Base-by-base conservation (phyloP, 805 yeast genomes). In the Ogataea minuta region DNA sequence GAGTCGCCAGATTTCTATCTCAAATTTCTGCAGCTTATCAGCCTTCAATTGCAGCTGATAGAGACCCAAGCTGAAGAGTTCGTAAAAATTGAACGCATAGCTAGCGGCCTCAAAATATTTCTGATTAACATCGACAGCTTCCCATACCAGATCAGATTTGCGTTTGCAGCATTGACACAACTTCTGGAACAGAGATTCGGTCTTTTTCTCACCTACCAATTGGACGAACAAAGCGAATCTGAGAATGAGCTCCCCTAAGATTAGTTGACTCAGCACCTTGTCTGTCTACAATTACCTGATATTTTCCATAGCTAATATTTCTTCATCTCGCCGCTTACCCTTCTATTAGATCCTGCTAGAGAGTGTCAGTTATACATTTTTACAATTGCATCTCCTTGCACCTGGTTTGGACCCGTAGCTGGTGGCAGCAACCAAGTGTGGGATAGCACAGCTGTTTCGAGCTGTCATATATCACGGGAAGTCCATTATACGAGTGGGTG, bases 31-130 rank as follows among this genome's bases (percentile, higher is more conserved):
- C 39, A 40, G 0, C 9, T 60, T 1, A 37, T 76, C 5, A 42
- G 41, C 4, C 11, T 36, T 0, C 81, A 77, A 49, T 48, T 78
- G 9, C 46, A 52, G 4, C 50, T 57, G 11, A 55, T 16, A 44
- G 70, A 7, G 78, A 79, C 1, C 54, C 41, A n/a, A 30, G 38
- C 29, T 44, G 45, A 41, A 6, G 41, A 30, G 7, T 27, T 52
- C 12, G 30, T 50, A 12, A 28, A 44, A 8, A 9, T 47, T 1
- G 16, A 32, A 3, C 30, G 31, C 11, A 15, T 55, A 11, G 20
- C 21, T 1, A 15, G 11, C 6, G 36, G 48, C 16, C 48, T 55
- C 14, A 31, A 37, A 13, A 34, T 28, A 4, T 49, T 54, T 23
- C 23, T 48, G 10, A 28, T 34, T 9, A 48, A 48, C 16, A 13